Base-by-base conservation (phyloP, 176 grass and related monocot species). In the bread wheat (Triticum aestivum) region DNA sequence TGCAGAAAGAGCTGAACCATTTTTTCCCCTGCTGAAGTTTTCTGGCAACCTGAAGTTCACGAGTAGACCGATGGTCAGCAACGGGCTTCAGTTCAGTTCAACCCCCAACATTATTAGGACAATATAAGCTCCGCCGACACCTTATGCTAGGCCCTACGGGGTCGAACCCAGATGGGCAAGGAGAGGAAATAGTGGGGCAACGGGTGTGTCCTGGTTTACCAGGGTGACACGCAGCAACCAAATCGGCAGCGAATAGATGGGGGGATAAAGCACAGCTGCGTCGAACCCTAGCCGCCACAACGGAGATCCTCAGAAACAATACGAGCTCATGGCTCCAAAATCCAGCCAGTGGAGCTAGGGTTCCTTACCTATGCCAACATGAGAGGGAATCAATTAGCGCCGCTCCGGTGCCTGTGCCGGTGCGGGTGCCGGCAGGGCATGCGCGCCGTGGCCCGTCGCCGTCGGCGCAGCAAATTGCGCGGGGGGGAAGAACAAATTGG, bases 1-100 rank as follows among this genome's bases (percentile, higher is more conserved):
- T 88, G 88, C 52, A 93, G 66, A 85, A 89, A 91, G 26, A 95
- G 80, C 11, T 78, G 80, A 82, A 95, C 89, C 96, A 98, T 94
- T 58, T 76, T 76, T 11, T 11, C 64, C 76, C 39, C 32, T 30
- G 20, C 49, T 24, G 37, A 45, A 33, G 44, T 38, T 56, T 56
- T 39, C 30, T 7, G 45, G 42, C 18, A 78, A 39, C 84, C 88
- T 85, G 82, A 69, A 88, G 54, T 42, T 78, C 38, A 49, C 9
- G 83, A 42, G 45, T 12, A 75, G 32, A 86, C 0, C 66, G 54
- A 81, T 10, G 38, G 66, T 44, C 49, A 77, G 49, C 2, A 21
- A 29, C 9, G 2, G 27, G 14, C 8, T 45, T 89, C 62, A 68
- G 15, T 29, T 80, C 4, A 59, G 56, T 59, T 59, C 6, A 59